Evolutionary conservation across 257 asterid genomes (phyloP).

Genomic region (Agastache rugosa): DNA sequence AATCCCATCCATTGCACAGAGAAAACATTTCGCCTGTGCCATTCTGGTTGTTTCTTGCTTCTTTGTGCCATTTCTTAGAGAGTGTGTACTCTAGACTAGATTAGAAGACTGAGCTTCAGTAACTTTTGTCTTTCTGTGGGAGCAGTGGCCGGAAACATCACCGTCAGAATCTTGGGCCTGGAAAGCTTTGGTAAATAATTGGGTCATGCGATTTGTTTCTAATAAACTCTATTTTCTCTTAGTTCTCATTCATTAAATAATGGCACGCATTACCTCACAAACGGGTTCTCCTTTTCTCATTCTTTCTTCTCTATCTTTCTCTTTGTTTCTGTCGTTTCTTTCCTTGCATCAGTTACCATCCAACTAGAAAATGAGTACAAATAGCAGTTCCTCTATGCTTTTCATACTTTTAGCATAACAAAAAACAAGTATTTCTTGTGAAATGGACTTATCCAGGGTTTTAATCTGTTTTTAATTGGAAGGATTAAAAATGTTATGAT

Average conservation of each 20-base stretch:
- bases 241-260: constrained; percentile 1
- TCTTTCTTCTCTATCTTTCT: neutral
- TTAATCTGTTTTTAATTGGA: constrained; percentile 6
- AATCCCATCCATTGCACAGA: constrained; percentile 7
- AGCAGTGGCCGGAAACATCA: neutral
- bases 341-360: neutral
- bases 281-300: neutral
- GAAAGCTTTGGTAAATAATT: constrained; percentile 21
- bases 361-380: neutral
- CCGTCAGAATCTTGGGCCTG: neutral
- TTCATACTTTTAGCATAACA: neutral
- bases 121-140: constrained; percentile 9
- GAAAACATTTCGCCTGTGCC: neutral
- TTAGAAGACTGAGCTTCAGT: constrained; percentile 15
- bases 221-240: neutral
- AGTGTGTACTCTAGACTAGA: neutral
- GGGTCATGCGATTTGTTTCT: neutral
- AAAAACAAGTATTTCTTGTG: neutral
- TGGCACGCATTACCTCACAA: no score
- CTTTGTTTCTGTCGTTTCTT: no score
- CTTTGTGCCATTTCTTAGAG: neutral
- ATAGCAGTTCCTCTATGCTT: neutral
- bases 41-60: constrained; percentile 10
- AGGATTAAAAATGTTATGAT: constrained; percentile 5
- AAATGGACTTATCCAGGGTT: neutral